Percentiles rank a stretch among this genome's conserved stretches.
Conservation (phyloP, 2,329 filamentous ascomycete genomes). For the Hirsutella rhossiliensis region DNA sequence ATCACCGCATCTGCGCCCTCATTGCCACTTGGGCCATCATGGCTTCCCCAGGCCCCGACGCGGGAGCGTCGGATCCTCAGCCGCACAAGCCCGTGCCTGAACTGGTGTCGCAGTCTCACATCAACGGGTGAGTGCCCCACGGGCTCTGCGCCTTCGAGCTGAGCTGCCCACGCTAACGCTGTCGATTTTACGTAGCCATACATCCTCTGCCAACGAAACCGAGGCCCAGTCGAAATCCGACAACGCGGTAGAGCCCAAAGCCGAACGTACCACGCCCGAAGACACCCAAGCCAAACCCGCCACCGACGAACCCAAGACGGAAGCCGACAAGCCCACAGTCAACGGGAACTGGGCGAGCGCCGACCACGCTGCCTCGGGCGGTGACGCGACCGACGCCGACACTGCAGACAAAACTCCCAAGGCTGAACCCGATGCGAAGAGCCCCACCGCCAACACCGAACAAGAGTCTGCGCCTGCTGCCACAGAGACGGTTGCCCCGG, state of each 20-base stretch:
- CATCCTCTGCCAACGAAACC: not conserved
- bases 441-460: not conserved
- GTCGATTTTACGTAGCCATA: not conserved
- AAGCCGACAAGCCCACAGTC: conserved; percentile 5
- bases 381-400: conserved; percentile 1
- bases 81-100: conserved; percentile 17
- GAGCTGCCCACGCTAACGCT: not conserved
- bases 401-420: not conserved
- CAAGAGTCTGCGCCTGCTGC: not conserved
- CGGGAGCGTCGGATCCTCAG: conserved; percentile 34
- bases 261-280: conserved; percentile 1
- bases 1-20: conserved; percentile 13
- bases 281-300: not conserved
- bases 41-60: conserved; percentile 35
- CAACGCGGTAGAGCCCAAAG: conserved; percentile 4
- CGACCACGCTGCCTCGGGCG: conserved; percentile 1
- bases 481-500: not conserved
- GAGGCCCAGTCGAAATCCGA: conserved; percentile 5
- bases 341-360: conserved; percentile 7
- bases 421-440: not conserved
- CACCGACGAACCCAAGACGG: conserved; percentile 1
- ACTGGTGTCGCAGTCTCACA: conserved; percentile 18
- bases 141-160: not conserved
- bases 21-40: conserved; percentile 38
- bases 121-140: conserved; percentile 24